Evolutionary conservation across 768 basidiomycete species (phyloP).

Genomic region (Holtermannia corniformis): DNA sequence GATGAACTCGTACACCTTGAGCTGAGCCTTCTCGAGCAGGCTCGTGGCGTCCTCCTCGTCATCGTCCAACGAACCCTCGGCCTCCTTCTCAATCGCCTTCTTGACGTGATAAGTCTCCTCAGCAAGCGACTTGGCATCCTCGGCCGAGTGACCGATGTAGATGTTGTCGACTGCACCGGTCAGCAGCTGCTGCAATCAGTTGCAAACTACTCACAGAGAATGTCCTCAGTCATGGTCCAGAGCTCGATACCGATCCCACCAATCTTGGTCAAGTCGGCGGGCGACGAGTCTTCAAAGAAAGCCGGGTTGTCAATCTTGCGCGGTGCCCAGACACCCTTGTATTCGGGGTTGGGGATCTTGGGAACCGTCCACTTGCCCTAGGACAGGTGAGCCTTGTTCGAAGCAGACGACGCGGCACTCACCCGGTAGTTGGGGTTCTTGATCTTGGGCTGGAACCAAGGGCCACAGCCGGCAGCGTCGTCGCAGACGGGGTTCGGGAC

Average conservation of each 20-base stretch:
- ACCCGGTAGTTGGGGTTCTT: constrained; percentile 82
- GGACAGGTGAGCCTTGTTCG: constrained; percentile 1
- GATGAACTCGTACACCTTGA: constrained; percentile 68
- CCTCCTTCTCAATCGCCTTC: constrained; percentile 65
- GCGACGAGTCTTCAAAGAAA: constrained; percentile 79
- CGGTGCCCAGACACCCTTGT: constrained; percentile 92
- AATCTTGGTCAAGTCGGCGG: constrained; percentile 78
- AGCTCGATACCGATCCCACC: constrained; percentile 95
- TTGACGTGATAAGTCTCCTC: constrained; percentile 85
- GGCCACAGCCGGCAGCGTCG: constrained; percentile 85
- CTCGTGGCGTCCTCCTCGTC: constrained; percentile 52
- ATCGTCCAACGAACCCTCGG: constrained; percentile 49
- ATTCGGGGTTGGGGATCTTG: constrained; percentile 90
- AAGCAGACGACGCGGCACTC: neutral
- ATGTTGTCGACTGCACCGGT: constrained; percentile 45
- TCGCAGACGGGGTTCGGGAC: constrained; percentile 83
- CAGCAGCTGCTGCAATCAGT: neutral
- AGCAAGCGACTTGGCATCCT: constrained; percentile 74
- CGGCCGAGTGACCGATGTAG: constrained; percentile 80
- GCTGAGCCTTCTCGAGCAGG: constrained; percentile 69
- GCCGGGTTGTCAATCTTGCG: constrained; percentile 81
- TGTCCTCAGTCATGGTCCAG: constrained; percentile 85
- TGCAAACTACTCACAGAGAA: constrained; percentile 29
- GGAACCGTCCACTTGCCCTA: constrained; percentile 92
- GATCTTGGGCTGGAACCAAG: constrained; percentile 85